Percentiles rank a stretch among this genome's conserved stretches.
Evolutionary conservation across 2,329 filamentous ascomycete genomes (phyloP).

Genomic region (Aspergillus jensenii): DNA sequence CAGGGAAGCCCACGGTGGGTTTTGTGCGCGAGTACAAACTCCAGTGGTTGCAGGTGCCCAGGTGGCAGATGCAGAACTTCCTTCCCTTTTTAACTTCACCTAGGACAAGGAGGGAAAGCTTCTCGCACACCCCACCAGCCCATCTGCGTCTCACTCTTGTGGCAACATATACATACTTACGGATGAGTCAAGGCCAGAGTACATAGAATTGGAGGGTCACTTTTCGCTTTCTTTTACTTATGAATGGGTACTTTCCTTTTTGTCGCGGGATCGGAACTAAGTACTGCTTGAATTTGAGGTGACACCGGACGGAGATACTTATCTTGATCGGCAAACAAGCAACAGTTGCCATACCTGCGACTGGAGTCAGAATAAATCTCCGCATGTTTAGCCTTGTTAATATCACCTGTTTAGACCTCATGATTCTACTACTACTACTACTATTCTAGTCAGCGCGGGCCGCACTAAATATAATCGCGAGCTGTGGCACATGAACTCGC

Average conservation of each 20-base stretch:
- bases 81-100: background rate
- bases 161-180: no score
- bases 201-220: no score
- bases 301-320: background rate
- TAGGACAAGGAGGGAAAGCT: background rate
- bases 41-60: no score
- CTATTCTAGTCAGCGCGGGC: background rate
- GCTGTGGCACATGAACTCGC: background rate
- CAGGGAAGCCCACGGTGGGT: no score
- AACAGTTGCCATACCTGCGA: background rate
- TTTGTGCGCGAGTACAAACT: background rate
- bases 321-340: background rate
- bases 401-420: background rate
- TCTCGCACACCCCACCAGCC: background rate
- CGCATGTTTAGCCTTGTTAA: background rate
- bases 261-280: background rate
- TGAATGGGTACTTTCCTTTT: background rate
- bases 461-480: background rate
- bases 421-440: background rate
- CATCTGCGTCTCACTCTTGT: no score
- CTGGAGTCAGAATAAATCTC: background rate
- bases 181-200: no score
- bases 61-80: background rate
- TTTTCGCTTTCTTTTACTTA: background rate
- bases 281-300: background rate